These are phyloP conservation scores for Salvia splendens DNA, from an alignment of 257 asterid species.

Conservation along the genomic window DNA sequence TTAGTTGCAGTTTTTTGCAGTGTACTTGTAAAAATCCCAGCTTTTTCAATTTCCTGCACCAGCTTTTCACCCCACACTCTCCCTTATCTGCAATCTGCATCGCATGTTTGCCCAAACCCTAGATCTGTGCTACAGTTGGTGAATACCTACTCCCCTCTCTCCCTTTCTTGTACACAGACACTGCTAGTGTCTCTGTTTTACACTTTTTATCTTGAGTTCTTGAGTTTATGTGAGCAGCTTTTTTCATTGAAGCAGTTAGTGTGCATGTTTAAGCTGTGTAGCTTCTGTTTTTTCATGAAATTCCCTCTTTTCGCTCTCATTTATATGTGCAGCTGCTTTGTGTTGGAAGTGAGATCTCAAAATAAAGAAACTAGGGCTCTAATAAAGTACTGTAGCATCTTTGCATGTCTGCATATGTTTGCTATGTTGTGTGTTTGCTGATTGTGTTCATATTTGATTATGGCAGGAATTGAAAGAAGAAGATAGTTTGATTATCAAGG, in stretches of 20 bases:
- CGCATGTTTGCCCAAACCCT: conserved; percentile 79
- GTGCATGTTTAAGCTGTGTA: conserved; percentile 31
- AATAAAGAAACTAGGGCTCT: conserved; percentile 14
- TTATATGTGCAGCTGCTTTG: conserved; percentile 32
- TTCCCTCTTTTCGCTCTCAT: neutral
- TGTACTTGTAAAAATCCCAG: conserved; percentile 37
- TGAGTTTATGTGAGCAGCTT: conserved; percentile 38
- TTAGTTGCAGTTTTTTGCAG: conserved; percentile 29
- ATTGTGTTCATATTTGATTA: conserved; percentile 33
- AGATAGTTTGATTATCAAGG: conserved; percentile 20
- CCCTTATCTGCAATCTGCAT: conserved; percentile 34
- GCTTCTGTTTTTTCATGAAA: neutral
- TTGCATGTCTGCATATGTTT: conserved; percentile 33
- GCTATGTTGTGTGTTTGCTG: conserved; percentile 27
- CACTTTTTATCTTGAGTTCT: conserved; percentile 16
- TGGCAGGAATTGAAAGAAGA: conserved; percentile 38
- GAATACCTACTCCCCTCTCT: conserved; percentile 39
- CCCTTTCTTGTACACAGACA: conserved; percentile 4
- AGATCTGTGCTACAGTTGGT: conserved; percentile 87
- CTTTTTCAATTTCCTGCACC: conserved; percentile 29
- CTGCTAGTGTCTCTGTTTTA: conserved; percentile 33
- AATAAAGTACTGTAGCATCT: conserved; percentile 1
- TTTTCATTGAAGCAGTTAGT: conserved; percentile 29
- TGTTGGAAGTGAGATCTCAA: conserved; percentile 31
- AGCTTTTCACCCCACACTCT: conserved; percentile 35